Conservation (phyloP, 441 rosid species). For the Geranium incanum region DNA sequence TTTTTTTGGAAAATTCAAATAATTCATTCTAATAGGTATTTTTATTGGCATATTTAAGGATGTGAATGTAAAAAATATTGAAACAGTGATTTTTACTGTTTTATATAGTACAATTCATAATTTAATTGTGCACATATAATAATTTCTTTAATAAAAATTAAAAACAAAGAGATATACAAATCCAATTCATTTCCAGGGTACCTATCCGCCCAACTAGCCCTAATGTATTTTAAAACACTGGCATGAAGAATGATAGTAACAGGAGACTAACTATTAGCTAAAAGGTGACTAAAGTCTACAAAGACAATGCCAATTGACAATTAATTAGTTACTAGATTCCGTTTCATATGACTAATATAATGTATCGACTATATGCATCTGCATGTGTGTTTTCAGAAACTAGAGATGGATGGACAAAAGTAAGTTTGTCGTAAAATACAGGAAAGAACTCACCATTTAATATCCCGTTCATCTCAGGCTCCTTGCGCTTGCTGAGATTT, state of each 20-base stretch:
- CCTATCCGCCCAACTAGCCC: no score
- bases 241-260: conserved; percentile 6
- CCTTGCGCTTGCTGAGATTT: conserved; percentile 46
- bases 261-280: conserved; percentile 12
- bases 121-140: no score
- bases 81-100: no score
- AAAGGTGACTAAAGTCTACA: conserved; percentile 15
- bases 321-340: conserved; percentile 17
- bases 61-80: no score
- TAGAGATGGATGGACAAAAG: conserved; percentile 18
- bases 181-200: no score
- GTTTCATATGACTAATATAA: conserved; percentile 20
- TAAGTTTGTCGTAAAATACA: conserved; percentile 23
- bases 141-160: no score
- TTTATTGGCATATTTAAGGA: no score
- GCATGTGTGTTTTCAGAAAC: conserved; percentile 16
- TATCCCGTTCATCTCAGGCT: conserved; percentile 44
- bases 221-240: no score
- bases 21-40: no score
- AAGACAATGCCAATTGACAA: conserved; percentile 24
- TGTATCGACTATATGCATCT: conserved; percentile 13
- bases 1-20: no score
- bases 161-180: no score
- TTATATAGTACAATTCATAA: no score
- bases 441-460: conserved; percentile 53